Conservation (phyloP, 129 eudicot genomes). For the Ambrosia trifida region DNA sequence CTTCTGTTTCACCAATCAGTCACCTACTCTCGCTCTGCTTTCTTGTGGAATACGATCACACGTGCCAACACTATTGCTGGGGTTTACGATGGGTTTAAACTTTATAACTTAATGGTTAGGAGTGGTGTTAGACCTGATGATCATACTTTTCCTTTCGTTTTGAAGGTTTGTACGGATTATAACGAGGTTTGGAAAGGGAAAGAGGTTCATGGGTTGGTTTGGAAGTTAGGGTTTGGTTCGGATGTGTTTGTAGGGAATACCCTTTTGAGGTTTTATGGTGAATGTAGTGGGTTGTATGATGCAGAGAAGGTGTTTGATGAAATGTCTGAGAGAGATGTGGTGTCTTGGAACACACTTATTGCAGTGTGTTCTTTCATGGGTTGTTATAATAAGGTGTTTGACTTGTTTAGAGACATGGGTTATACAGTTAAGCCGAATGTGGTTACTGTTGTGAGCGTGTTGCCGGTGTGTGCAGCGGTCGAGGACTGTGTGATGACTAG, state of each 20-base stretch:
- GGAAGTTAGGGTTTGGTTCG: conserved; percentile 47
- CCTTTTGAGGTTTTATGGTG: conserved; percentile 71
- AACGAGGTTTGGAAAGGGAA: conserved; percentile 43
- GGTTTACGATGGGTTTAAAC: conserved; percentile 25
- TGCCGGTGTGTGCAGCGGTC: conserved; percentile 43
- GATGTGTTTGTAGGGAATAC: conserved; percentile 72
- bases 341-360: conserved; percentile 71
- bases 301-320: conserved; percentile 60
- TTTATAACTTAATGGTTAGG: conserved; percentile 37
- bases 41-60: conserved; percentile 64
- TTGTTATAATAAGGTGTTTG: conserved; percentile 55
- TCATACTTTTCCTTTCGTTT: conserved; percentile 69
- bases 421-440: conserved; percentile 46
- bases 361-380: conserved; percentile 53
- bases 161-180: conserved; percentile 65
- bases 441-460: conserved; percentile 70
- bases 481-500: conserved; percentile 5
- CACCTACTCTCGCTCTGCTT: conserved; percentile 46
- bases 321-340: conserved; percentile 57
- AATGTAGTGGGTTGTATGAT: conserved; percentile 49
- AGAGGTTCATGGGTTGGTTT: conserved; percentile 58
- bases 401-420: conserved; percentile 56
- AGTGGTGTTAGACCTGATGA: conserved; percentile 50
- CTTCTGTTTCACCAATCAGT: conserved; percentile 41
- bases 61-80: conserved; percentile 42